Evolutionary conservation across 345 rosid species (phyloP).

Genomic region (Turnera subulata): DNA sequence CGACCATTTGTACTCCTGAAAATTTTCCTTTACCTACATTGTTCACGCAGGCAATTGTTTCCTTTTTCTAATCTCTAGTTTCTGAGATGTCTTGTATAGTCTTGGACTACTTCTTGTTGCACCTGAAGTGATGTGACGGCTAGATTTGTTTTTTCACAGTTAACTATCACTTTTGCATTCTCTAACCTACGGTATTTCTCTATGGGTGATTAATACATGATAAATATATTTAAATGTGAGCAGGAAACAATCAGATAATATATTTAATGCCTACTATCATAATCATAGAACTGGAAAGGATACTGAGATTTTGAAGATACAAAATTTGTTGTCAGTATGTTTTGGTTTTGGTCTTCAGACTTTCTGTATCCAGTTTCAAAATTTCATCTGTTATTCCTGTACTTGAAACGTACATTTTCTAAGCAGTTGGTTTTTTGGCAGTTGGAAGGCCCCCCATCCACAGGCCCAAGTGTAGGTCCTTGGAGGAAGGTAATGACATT

Average conservation of each 20-base stretch:
- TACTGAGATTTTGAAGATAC: background rate
- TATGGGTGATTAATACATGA: no score
- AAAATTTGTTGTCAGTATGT: background rate
- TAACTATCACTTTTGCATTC: no score
- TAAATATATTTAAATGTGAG: no score
- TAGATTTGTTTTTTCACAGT: no score
- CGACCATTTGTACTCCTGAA: no score
- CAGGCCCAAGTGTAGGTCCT: slow-evolving; percentile 79
- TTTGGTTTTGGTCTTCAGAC: background rate
- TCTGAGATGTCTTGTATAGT: no score
- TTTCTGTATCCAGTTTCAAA: background rate
- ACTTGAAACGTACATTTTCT: background rate
- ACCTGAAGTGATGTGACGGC: no score
- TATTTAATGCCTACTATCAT: background rate
- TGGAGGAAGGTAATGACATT: slow-evolving; percentile 79
- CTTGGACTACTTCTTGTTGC: no score
- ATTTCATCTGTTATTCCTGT: background rate
- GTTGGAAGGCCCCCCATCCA: slow-evolving; percentile 57
- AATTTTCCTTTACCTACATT: background rate
- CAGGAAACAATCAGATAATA: no score
- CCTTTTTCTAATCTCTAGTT: no score
- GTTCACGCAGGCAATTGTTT: no score
- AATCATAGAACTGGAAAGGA: background rate
- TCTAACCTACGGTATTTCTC: no score
- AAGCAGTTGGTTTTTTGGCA: slow-evolving; percentile 25